Evolutionary conservation across 768 basidiomycete species (phyloP), one percentile per base, ranked within the genome.

Genomic region (Leccinum fibrillosum): DNA sequence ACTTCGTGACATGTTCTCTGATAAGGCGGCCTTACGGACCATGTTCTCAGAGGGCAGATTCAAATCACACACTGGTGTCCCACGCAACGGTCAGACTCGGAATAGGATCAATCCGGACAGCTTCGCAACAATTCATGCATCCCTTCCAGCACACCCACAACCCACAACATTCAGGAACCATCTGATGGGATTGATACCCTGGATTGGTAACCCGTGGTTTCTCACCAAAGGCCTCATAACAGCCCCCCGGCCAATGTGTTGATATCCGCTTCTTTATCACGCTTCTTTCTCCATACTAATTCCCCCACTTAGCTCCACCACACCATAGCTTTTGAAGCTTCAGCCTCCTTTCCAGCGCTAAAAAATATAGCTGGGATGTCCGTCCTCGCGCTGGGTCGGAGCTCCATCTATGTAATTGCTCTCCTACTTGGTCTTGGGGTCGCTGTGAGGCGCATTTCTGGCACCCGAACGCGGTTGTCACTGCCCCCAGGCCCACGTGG

Each of bases 401-500:
- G 17, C 50, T 23, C 19, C 25, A 10, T 61, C 52, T 61, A 23
- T n/a, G 7, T 19, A 30, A 5, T 23, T 17, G 59, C 34, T 0
- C 39, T 56, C 42, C 52, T 61, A 48, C 25, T 17, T 21, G 54
- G 47, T 26, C 15, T 53, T 13, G 49, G 54, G 55, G 45, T 15
- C 9, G n/a, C 45, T 3, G 34, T 19, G 9, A 53, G 45, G 52
- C 26, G 28, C 26, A 11, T 55, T 4, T 4, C 55, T 25, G 4
- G 42, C 30, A 2, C 55, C 25, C 55, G 39, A 34, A 15, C 9
- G 10, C 52, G 25, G n/a, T 49, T 62, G 11, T 58, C 60, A 7
- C 26, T 65, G 0, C 64, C 64, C 13, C 64, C 64, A 1, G 64
- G 64, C 13, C 64, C 64, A 0, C 53, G 32, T 26, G 57, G 63